Percentiles rank a stretch among this genome's conserved stretches.
Evolutionary conservation across 73 alveolate species (phyloP).

Genomic region (Uronychia setigera): DNA sequence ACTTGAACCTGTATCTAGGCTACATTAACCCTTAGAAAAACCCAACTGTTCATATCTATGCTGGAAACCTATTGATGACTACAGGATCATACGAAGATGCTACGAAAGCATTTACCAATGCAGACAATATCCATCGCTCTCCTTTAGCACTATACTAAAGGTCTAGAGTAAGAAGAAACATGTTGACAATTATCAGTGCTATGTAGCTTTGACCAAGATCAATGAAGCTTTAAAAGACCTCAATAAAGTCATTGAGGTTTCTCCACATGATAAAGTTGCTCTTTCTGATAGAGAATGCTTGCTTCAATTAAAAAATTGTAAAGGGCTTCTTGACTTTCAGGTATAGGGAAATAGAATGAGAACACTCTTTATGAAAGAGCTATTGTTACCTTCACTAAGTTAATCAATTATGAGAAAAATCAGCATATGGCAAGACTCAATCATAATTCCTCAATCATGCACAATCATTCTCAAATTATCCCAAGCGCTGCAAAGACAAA

Average conservation of each 20-base stretch:
- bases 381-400: slow-evolving; percentile 33
- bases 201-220: slow-evolving; percentile 56
- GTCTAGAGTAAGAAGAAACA: slow-evolving; percentile 9
- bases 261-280: slow-evolving; percentile 68
- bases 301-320: slow-evolving; percentile 28
- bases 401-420: slow-evolving; percentile 49
- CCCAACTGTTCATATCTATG: slow-evolving; percentile 72
- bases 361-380: slow-evolving; percentile 31
- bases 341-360: slow-evolving; percentile 3
- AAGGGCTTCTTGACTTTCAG: too few relatives aligned
- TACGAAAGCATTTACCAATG: slow-evolving; percentile 71
- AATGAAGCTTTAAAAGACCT: slow-evolving; percentile 56
- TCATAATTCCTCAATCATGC: slow-evolving; percentile 53
- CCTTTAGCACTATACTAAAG: slow-evolving; percentile 64
- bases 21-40: slow-evolving; percentile 24
- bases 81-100: slow-evolving; percentile 80
- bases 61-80: slow-evolving; percentile 73
- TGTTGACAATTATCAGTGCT: slow-evolving; percentile 19
- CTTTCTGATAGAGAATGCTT: slow-evolving; percentile 62
- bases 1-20: slow-evolving; percentile 49
- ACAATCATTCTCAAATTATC: slow-evolving; percentile 53
- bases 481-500: slow-evolving; percentile 58
- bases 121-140: slow-evolving; percentile 58
- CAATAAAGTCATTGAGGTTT: slow-evolving; percentile 51
- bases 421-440: slow-evolving; percentile 35